phyloP scores from a whole-genome alignment of 179 eudicot genomes.

The Silene vulgaris region DNA sequence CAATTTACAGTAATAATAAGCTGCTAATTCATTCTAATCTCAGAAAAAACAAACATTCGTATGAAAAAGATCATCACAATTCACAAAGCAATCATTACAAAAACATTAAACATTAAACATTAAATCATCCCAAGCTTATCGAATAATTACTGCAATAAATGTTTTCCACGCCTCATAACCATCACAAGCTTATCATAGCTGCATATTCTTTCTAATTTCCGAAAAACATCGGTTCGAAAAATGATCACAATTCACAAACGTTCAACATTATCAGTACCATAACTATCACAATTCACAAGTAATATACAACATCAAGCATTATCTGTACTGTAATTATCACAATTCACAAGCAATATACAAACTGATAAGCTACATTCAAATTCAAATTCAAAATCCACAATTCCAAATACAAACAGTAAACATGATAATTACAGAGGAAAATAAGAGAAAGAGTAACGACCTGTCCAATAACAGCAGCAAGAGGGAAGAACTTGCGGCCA shows the following conservation, averaged over 20 bases:
- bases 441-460: slow-evolving; percentile 23
- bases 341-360: background rate
- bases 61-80: background rate
- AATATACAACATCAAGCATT: background rate
- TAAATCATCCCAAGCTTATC: background rate
- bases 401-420: background rate
- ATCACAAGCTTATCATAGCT: background rate
- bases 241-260: background rate
- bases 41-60: background rate
- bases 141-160: background rate
- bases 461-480: slow-evolving; percentile 97
- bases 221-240: background rate
- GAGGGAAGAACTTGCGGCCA: slow-evolving; percentile 81
- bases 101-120: background rate
- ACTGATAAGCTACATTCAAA: background rate
- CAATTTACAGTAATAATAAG: background rate
- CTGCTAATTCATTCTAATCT: background rate
- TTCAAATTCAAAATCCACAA: background rate
- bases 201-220: background rate
- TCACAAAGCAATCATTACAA: background rate
- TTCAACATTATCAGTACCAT: background rate
- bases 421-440: background rate
- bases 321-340: background rate
- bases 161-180: background rate
- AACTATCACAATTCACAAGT: background rate